Percentiles rank a stretch among this genome's conserved stretches.
Evolutionary conservation across 2,329 filamentous ascomycete genomes (phyloP).

Genomic region (Alternaria gaisen): DNA sequence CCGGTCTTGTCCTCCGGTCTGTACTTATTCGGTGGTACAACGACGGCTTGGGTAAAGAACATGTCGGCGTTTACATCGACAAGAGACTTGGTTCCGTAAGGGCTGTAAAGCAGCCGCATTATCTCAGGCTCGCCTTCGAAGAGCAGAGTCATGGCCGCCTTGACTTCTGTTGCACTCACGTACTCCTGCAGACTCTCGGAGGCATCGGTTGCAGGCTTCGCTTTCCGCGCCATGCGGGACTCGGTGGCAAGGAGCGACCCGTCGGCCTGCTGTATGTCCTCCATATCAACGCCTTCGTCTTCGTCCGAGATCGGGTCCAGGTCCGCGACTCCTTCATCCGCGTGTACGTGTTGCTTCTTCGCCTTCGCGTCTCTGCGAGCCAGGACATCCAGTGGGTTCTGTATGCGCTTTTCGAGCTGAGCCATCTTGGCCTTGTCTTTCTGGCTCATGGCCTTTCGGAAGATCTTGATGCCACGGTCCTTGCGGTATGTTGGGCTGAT

Average conservation of each 20-base stretch:
- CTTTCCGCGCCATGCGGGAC: slow-evolving; percentile 50
- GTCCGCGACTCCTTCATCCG: slow-evolving; percentile 76
- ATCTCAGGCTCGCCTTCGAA: slow-evolving; percentile 90
- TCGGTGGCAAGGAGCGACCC: slow-evolving; percentile 64
- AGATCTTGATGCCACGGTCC: slow-evolving; percentile 92
- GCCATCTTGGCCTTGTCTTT: slow-evolving; percentile 84
- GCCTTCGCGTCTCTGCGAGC: slow-evolving; percentile 57
- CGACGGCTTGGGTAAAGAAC: slow-evolving; percentile 88
- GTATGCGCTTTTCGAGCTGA: slow-evolving; percentile 70
- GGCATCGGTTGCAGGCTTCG: slow-evolving; percentile 49
- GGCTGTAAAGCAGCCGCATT: slow-evolving; percentile 83
- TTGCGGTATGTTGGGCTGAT: slow-evolving; percentile 78
- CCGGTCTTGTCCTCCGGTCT: slow-evolving; percentile 86
- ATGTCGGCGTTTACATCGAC: slow-evolving; percentile 77
- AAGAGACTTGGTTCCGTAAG: slow-evolving; percentile 69
- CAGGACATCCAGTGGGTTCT: slow-evolving; percentile 74
- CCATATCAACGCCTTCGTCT: slow-evolving; percentile 51
- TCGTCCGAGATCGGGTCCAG: slow-evolving; percentile 59
- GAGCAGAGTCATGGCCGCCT: slow-evolving; percentile 77
- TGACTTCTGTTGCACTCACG: slow-evolving; percentile 83
- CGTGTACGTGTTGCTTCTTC: slow-evolving; percentile 57
- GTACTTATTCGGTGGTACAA: slow-evolving; percentile 92
- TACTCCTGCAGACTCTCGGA: slow-evolving; percentile 69
- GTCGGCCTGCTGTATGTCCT: slow-evolving; percentile 47
- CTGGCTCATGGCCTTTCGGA: slow-evolving; percentile 77